These are phyloP conservation scores for Chlorophyllum brunneum DNA, from an alignment of 768 basidiomycete genomes.

Conservation along the genomic window DNA sequence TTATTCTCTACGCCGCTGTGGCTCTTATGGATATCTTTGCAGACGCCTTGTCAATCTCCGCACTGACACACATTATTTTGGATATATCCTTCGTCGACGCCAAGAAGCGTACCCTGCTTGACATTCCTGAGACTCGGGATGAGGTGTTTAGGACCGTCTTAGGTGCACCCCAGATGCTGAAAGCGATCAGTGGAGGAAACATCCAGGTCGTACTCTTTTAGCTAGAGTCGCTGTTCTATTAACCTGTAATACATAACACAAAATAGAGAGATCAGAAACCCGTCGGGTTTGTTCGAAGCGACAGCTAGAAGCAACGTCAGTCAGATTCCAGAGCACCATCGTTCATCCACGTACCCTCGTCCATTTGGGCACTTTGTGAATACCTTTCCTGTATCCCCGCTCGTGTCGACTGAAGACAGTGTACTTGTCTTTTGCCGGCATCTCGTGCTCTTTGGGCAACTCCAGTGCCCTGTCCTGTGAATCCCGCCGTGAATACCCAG, in stretches of 20 bases:
- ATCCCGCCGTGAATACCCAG: not conserved
- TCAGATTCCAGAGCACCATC: not conserved
- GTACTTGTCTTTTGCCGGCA: conserved; percentile 93
- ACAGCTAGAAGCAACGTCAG: conserved; percentile 49
- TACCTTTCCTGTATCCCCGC: conserved; percentile 84
- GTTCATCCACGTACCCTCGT: conserved; percentile 62
- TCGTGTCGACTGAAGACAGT: conserved; percentile 75
- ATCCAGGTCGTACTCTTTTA: conserved; percentile 81
- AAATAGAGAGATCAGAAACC: conserved; percentile 63
- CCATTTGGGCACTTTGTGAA: conserved; percentile 98
- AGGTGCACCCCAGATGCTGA: conserved; percentile 54
- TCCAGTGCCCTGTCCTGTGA: conserved; percentile 66
- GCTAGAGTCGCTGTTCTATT: conserved; percentile 12
- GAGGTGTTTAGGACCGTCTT: conserved; percentile 77
- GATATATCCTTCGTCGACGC: conserved; percentile 71
- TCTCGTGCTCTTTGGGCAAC: conserved; percentile 91
- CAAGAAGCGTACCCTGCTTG: conserved; percentile 72
- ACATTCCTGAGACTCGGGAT: conserved; percentile 81
- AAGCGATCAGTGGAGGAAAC: conserved; percentile 66
- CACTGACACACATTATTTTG: conserved; percentile 80
- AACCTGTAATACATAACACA: conserved; percentile 15
- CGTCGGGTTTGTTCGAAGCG: conserved; percentile 82
- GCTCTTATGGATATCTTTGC: conserved; percentile 11
- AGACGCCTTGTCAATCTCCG: conserved; percentile 72
- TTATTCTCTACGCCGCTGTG: not conserved